Evolutionary conservation across 768 basidiomycete species (phyloP).

Genomic region (Hypholoma fasciculare): DNA sequence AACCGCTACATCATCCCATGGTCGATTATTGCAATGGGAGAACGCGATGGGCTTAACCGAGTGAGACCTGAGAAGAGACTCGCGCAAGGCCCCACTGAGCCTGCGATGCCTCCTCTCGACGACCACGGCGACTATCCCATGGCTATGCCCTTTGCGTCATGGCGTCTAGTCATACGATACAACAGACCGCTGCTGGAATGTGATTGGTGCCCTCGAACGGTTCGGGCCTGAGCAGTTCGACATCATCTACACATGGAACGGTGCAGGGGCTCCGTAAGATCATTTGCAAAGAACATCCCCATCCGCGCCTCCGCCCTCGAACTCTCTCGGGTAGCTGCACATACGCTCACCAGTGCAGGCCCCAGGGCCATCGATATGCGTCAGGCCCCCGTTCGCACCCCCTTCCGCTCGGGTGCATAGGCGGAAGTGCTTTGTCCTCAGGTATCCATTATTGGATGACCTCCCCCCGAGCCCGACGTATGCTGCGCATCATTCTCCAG

Average conservation of each 20-base stretch:
- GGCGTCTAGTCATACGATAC: constrained; percentile 43
- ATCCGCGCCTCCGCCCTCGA: constrained; percentile 28
- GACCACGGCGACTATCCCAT: constrained; percentile 54
- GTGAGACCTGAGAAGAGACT: constrained; percentile 13
- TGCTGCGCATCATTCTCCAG: constrained; percentile 22
- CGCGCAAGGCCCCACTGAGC: constrained; percentile 34
- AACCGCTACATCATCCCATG: constrained; percentile 18
- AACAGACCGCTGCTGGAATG: constrained; percentile 19
- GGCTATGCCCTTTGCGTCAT: constrained; percentile 56
- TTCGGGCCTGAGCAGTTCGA: constrained; percentile 15
- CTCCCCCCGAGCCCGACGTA: constrained; percentile 26
- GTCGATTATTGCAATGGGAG: constrained; percentile 22
- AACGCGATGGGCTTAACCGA: constrained; percentile 11
- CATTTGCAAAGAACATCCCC: constrained; percentile 29
- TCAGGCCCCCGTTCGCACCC: constrained; percentile 17
- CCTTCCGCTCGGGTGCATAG: constrained; percentile 22
- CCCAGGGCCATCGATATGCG: constrained; percentile 38
- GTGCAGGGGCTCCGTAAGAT: constrained; percentile 27
- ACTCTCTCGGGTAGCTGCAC: constrained; percentile 26
- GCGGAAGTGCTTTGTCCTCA: constrained; percentile 27
- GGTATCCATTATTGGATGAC: constrained; percentile 19
- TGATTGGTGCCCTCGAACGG: constrained; percentile 21
- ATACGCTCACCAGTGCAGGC: constrained; percentile 42
- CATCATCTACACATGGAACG: constrained; percentile 35
- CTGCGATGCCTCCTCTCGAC: constrained; percentile 31